Percentiles rank a stretch among this genome's conserved stretches.
Conservation (phyloP, 768 basidiomycete species). For the Termitomyces sp. region DNA sequence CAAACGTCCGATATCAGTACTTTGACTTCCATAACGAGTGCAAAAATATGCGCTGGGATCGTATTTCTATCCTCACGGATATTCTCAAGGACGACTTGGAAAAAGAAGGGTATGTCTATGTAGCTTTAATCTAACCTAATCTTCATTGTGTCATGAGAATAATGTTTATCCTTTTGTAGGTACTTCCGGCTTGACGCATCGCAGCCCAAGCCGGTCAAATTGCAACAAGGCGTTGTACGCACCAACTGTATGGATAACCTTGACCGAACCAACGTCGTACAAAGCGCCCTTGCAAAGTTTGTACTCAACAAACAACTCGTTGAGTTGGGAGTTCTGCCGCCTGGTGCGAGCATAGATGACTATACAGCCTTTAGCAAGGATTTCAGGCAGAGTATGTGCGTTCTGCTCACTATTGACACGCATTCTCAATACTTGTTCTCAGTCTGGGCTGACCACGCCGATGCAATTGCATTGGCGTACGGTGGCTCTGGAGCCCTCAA, state of each 20-base stretch:
- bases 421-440: constrained; percentile 3
- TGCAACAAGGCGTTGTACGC: constrained; percentile 76
- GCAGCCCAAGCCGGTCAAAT: constrained; percentile 38
- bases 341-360: constrained; percentile 72
- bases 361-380: constrained; percentile 74
- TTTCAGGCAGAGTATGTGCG: constrained; percentile 78
- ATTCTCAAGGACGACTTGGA: constrained; percentile 64
- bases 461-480: constrained; percentile 85
- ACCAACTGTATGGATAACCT: constrained; percentile 98
- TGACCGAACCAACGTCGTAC: constrained; percentile 96
- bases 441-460: constrained; percentile 99
- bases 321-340: constrained; percentile 63
- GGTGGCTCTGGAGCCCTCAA: constrained; percentile 95
- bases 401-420: background rate
- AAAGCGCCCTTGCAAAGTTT: constrained; percentile 86
- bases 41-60: constrained; percentile 91
- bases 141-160: background rate
- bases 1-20: constrained; percentile 81
- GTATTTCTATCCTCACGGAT: constrained; percentile 79
- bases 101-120: constrained; percentile 53
- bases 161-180: constrained; percentile 27
- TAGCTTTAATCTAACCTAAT: background rate
- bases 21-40: constrained; percentile 98
- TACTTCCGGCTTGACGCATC: constrained; percentile 70
- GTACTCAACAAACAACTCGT: constrained; percentile 74